Evolutionary conservation across 1,139 yeast species (phyloP).

Genomic region (Yamadazyma triangularis): DNA sequence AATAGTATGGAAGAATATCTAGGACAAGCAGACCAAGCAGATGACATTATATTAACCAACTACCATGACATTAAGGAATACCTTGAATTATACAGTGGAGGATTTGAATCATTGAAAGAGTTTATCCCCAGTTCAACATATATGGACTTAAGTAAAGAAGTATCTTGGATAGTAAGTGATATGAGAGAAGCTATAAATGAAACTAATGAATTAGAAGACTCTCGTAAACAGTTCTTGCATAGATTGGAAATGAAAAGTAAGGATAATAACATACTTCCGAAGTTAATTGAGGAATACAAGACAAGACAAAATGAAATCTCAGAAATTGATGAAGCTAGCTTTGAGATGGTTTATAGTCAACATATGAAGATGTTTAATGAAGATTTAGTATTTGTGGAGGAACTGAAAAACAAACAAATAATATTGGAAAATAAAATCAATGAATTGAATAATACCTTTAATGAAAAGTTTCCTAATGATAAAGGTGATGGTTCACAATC

Average conservation of each 20-base stretch:
- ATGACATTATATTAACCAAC: conserved; percentile 43
- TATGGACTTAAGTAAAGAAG: conserved; percentile 35
- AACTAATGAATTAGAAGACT: conserved; percentile 21
- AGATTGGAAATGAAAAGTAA: conserved; percentile 41
- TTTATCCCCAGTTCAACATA: conserved; percentile 50
- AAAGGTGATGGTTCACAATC: conserved; percentile 14
- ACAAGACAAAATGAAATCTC: conserved; percentile 2
- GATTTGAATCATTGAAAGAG: conserved; percentile 34
- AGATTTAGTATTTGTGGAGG: conserved; percentile 36
- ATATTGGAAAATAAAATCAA: conserved; percentile 42
- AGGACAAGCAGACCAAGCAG: conserved; percentile 60
- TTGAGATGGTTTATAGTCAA: conserved; percentile 27
- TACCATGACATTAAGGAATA: conserved; percentile 39
- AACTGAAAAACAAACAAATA: conserved; percentile 37
- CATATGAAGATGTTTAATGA: conserved; percentile 39
- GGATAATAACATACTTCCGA: conserved; percentile 48
- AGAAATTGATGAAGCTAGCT: conserved; percentile 20
- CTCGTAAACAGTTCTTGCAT: conserved; percentile 37
- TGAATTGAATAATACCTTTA: conserved; percentile 34
- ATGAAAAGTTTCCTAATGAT: conserved; percentile 12
- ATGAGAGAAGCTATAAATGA: conserved; percentile 36
- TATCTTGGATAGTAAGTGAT: conserved; percentile 33
- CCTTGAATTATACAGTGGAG: conserved; percentile 42
- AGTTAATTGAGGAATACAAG: conserved; percentile 45
- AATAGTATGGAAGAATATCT: conserved; percentile 46